These are phyloP conservation scores for Coemansia sp. DNA, from an alignment of 192 early-diverging fungal genomes.

Conservation along the genomic window DNA sequence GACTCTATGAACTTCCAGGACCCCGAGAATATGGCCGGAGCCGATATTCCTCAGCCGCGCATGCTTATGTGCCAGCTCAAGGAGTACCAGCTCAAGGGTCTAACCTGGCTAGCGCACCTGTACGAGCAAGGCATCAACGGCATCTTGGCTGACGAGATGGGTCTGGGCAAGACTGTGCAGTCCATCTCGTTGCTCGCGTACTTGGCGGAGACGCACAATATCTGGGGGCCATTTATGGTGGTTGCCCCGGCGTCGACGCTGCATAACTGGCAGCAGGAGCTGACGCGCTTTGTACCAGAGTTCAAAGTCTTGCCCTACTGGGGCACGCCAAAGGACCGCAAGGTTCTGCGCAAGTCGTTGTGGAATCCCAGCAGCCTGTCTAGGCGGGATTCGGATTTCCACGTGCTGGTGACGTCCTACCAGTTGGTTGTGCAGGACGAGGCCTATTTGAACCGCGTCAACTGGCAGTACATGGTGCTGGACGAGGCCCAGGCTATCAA, in stretches of 20 bases:
- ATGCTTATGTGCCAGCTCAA: slow-evolving; percentile 87
- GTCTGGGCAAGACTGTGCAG: slow-evolving; percentile 86
- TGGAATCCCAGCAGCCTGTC: slow-evolving; percentile 75
- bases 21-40: slow-evolving; percentile 70
- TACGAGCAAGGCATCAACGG: slow-evolving; percentile 92
- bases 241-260: slow-evolving; percentile 86
- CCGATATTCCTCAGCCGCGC: slow-evolving; percentile 76
- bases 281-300: slow-evolving; percentile 74
- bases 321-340: slow-evolving; percentile 81
- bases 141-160: slow-evolving; percentile 87
- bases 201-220: slow-evolving; percentile 79
- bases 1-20: slow-evolving; percentile 88
- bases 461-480: slow-evolving; percentile 96
- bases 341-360: slow-evolving; percentile 74
- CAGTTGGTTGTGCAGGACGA: slow-evolving; percentile 83
- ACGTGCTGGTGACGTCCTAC: slow-evolving; percentile 88
- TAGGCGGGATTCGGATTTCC: slow-evolving; percentile 76
- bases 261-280: slow-evolving; percentile 93
- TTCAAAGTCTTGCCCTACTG: slow-evolving; percentile 86
- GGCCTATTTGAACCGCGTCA: slow-evolving; percentile 74
- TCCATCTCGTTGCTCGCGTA: slow-evolving; percentile 88
- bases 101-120: slow-evolving; percentile 83
- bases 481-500: slow-evolving; percentile 97
- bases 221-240: slow-evolving; percentile 91
- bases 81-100: slow-evolving; percentile 78